A percentile compares a stretch with the other conserved stretches of the same genome.
These are phyloP conservation scores for Tetragonia tetragonoides DNA, from an alignment of 148 eudicot species.

Conservation along the genomic window DNA sequence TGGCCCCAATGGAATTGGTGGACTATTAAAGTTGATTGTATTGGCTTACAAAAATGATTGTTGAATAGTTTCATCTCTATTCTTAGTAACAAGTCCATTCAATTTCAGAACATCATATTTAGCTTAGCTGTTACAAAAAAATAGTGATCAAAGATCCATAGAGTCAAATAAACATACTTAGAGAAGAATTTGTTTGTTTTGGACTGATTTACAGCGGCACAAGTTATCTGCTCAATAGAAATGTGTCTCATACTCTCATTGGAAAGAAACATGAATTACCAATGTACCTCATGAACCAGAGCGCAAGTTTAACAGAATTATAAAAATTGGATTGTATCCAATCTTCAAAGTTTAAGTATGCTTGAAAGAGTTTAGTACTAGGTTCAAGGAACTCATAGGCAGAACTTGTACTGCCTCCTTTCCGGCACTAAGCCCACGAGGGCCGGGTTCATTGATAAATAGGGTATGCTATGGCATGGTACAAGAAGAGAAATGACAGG, in stretches of 20 bases:
- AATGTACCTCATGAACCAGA: background rate
- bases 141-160: constrained; percentile 1
- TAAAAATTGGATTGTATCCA: background rate
- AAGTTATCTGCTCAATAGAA: background rate
- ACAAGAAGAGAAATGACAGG: background rate
- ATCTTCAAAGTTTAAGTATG: background rate
- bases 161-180: background rate
- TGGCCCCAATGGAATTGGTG: too few relatives aligned
- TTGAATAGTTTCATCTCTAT: background rate
- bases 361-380: background rate
- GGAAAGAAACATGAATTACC: background rate
- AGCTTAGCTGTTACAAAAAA: background rate
- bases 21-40: too few relatives aligned
- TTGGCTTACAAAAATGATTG: background rate
- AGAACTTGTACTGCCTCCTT: background rate
- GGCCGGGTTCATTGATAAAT: background rate
- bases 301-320: background rate
- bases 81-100: background rate
- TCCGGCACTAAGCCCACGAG: background rate
- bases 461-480: background rate
- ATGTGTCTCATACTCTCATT: background rate
- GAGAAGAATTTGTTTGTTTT: background rate
- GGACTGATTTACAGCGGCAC: background rate
- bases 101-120: background rate
- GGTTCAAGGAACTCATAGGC: background rate